Evolutionary conservation across 2,329 filamentous ascomycete species (phyloP).

Genomic region (Exophiala phaeomuriformis): DNA sequence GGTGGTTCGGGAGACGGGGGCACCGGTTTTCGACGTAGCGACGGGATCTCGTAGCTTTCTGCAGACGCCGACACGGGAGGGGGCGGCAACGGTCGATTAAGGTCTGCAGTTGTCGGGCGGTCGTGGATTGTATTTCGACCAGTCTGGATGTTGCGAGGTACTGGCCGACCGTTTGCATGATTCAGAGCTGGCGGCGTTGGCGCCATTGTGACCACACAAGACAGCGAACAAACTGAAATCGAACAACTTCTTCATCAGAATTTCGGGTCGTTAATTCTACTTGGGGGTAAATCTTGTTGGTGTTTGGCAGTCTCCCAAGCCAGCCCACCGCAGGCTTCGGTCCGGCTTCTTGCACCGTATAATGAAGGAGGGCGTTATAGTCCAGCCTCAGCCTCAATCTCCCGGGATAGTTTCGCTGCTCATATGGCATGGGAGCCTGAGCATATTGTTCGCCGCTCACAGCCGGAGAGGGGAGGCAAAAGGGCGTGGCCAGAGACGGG

Average conservation of each 20-base stretch:
- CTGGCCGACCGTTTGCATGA: constrained; percentile 7
- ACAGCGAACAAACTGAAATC: neutral
- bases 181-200: constrained; percentile 13
- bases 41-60: constrained; percentile 28
- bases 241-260: constrained; percentile 11
- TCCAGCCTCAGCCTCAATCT: constrained; percentile 10
- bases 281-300: constrained; percentile 2
- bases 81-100: constrained; percentile 24
- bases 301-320: constrained; percentile 3
- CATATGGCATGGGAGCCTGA: constrained; percentile 11
- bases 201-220: constrained; percentile 14
- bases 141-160: constrained; percentile 14
- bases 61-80: constrained; percentile 18
- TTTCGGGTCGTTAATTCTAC: constrained; percentile 1
- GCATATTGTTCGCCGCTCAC: constrained; percentile 13
- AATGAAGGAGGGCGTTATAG: neutral
- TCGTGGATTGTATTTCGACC: constrained; percentile 7
- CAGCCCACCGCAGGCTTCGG: neutral
- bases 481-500: constrained; percentile 6
- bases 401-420: constrained; percentile 20
- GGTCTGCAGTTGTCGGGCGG: constrained; percentile 12
- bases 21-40: constrained; percentile 22
- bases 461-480: constrained; percentile 5
- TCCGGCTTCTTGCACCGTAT: neutral
- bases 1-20: constrained; percentile 13